Conservation (phyloP, 2,329 filamentous ascomycete species). For the Fusarium zealandicum region DNA sequence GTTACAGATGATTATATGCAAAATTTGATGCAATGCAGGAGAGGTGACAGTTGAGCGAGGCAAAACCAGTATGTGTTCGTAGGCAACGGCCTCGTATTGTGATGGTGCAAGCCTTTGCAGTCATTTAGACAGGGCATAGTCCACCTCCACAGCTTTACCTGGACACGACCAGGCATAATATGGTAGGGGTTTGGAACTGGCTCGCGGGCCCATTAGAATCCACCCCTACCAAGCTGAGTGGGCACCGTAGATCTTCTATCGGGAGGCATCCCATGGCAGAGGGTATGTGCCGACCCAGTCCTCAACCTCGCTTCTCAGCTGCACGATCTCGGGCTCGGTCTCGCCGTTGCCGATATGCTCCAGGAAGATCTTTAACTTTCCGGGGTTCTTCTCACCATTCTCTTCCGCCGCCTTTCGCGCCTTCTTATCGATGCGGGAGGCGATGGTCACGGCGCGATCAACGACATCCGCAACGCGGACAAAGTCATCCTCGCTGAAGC, state of each 20-base stretch:
- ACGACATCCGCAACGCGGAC: slow-evolving; percentile 84
- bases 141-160: slow-evolving; percentile 1
- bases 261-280: slow-evolving; percentile 67
- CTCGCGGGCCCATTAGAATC: not conserved
- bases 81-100: not conserved
- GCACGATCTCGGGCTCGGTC: slow-evolving; percentile 73
- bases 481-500: slow-evolving; percentile 91
- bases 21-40: not conserved
- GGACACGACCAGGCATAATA: not conserved
- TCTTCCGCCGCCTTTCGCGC: slow-evolving; percentile 73
- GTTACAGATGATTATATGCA: slow-evolving; percentile 3
- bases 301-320: slow-evolving; percentile 76
- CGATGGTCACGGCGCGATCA: slow-evolving; percentile 81
- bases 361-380: slow-evolving; percentile 71
- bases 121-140: not conserved
- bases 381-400: slow-evolving; percentile 69
- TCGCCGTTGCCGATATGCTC: slow-evolving; percentile 73
- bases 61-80: not conserved
- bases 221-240: not conserved
- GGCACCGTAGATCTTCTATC: slow-evolving; percentile 27
- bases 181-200: not conserved
- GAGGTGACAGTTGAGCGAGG: not conserved
- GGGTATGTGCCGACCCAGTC: slow-evolving; percentile 80
- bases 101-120: not conserved
- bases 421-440: slow-evolving; percentile 76